Conservation (phyloP, 169 alveolate species). For the Theileria luwenshuni region DNA sequence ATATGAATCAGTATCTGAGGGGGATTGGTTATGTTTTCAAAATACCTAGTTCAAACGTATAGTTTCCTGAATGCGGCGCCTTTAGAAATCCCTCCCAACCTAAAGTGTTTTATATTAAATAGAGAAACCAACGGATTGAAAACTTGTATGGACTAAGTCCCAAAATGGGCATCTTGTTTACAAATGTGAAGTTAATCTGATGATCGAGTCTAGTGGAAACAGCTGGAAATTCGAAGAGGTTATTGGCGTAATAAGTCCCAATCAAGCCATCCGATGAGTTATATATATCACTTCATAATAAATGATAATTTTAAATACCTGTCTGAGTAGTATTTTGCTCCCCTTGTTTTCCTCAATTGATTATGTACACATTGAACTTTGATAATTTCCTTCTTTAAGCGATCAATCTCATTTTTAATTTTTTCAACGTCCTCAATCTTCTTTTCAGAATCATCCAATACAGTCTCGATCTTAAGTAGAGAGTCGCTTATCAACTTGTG, state of each 20-base stretch:
- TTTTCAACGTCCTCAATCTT: slow-evolving; percentile 29
- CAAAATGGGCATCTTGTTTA: slow-evolving; percentile 79
- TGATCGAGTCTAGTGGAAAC: slow-evolving; percentile 75
- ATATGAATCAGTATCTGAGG: slow-evolving; percentile 28
- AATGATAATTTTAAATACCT: not conserved
- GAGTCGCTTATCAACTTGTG: slow-evolving; percentile 45
- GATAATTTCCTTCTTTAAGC: slow-evolving; percentile 44
- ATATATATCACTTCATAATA: slow-evolving; percentile 12
- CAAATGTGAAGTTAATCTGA: slow-evolving; percentile 79
- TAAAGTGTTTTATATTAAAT: not conserved
- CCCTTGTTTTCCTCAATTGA: slow-evolving; percentile 7
- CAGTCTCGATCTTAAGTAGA: slow-evolving; percentile 27
- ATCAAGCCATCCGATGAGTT: slow-evolving; percentile 56
- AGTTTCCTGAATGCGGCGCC: slow-evolving; percentile 64
- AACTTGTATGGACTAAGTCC: slow-evolving; percentile 81
- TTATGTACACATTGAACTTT: slow-evolving; percentile 36
- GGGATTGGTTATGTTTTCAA: not conserved
- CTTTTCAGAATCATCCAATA: slow-evolving; percentile 42
- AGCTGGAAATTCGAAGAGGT: slow-evolving; percentile 70
- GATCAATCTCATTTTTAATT: slow-evolving; percentile 33
- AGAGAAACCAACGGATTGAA: slow-evolving; percentile 73
- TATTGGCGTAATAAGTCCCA: slow-evolving; percentile 62
- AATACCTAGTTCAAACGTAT: slow-evolving; percentile 34
- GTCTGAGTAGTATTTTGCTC: slow-evolving; percentile 24
- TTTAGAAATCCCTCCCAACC: slow-evolving; percentile 61